These are phyloP conservation scores for Corylus heterophylla DNA, from an alignment of 306 rosid species.

Conservation along the genomic window DNA sequence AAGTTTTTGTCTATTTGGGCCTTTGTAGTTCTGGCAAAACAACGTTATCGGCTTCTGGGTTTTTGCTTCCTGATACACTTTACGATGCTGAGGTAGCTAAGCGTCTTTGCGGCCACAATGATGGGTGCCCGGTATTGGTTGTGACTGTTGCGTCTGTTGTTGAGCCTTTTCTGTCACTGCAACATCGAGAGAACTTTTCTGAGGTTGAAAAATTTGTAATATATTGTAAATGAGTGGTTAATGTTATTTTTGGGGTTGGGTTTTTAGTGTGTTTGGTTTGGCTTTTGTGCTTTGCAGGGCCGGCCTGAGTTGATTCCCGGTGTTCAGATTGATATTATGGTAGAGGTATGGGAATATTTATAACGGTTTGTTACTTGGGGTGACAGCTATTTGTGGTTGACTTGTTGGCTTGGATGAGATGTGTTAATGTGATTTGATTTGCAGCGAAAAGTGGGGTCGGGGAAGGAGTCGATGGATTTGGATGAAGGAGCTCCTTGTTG, in stretches of 20 bases:
- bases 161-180: conserved; percentile 78
- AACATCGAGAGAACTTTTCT: conserved; percentile 53
- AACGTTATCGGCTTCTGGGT: conserved; percentile 93
- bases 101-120: conserved; percentile 42
- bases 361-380: neutral
- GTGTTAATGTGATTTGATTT: conserved; percentile 8
- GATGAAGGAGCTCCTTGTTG: conserved; percentile 53
- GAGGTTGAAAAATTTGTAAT: conserved; percentile 47
- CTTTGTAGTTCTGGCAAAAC: conserved; percentile 79
- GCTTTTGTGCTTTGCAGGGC: conserved; percentile 56
- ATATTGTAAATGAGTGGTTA: conserved; percentile 9
- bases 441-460: conserved; percentile 34
- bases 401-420: conserved; percentile 13
- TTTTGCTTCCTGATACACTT: conserved; percentile 65
- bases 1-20: conserved; percentile 25
- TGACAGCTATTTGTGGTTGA: neutral
- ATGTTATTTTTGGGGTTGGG: conserved; percentile 22
- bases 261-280: conserved; percentile 18
- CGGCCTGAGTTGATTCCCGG: conserved; percentile 78
- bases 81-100: conserved; percentile 53
- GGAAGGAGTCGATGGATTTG: conserved; percentile 32
- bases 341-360: conserved; percentile 44
- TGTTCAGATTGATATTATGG: conserved; percentile 74
- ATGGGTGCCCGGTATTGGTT: conserved; percentile 54
- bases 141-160: conserved; percentile 81